phyloP scores from a whole-genome alignment of 225 moss, liverwort and hornwort genomes.

The Lunularia cruciata region DNA sequence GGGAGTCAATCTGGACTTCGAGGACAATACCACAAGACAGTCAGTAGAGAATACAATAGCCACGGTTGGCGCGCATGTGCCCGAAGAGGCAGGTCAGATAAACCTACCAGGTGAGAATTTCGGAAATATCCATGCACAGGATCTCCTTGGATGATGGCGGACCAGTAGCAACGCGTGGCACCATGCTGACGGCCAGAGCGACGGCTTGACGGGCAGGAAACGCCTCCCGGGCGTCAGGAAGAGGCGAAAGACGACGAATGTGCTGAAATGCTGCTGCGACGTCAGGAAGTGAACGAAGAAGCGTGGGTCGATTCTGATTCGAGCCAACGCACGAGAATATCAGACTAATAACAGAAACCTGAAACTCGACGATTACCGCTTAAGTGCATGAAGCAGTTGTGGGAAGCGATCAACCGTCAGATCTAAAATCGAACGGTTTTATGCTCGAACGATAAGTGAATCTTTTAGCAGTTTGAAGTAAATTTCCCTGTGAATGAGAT shows the following conservation, averaged over 20 bases:
- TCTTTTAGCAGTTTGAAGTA: neutral
- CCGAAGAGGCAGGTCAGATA: no score
- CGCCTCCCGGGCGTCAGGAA: neutral
- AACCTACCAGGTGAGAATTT: no score
- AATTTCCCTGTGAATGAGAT: neutral
- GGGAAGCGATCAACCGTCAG: neutral
- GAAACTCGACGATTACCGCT: neutral
- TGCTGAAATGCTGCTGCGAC: neutral
- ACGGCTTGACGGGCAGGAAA: no score
- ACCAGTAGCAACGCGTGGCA: no score
- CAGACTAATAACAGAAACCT: no score
- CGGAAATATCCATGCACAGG: no score
- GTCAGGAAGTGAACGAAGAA: neutral
- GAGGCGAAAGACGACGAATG: slow-evolving; percentile 2
- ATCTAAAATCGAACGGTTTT: neutral
- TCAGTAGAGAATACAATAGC: no score
- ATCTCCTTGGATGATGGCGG: no score
- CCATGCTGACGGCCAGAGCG: no score
- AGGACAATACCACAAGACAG: no score
- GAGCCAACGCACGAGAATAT: neutral
- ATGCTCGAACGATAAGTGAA: neutral
- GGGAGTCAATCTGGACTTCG: no score
- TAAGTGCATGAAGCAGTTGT: neutral
- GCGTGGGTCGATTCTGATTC: neutral
- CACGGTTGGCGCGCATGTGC: no score